Evolutionary conservation across 129 eudicot species (phyloP).

Genomic region (Saposhnikovia divaricata): DNA sequence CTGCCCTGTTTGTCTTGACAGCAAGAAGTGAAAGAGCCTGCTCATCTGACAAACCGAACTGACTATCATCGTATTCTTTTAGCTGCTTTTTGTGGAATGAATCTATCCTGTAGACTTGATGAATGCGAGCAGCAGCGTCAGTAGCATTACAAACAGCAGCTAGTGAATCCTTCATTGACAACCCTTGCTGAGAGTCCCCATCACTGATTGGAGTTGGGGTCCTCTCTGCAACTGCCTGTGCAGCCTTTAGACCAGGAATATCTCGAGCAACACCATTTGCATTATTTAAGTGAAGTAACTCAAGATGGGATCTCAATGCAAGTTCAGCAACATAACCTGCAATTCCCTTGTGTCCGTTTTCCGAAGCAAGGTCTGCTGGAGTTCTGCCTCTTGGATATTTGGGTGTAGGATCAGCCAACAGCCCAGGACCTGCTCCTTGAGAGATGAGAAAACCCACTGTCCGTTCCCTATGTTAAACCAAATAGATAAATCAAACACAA

Average conservation of each 20-base stretch:
- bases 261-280: slow-evolving; percentile 31
- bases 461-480: slow-evolving; percentile 48
- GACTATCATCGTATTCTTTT: slow-evolving; percentile 48
- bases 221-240: slow-evolving; percentile 60
- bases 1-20: slow-evolving; percentile 45
- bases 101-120: slow-evolving; percentile 82
- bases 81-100: slow-evolving; percentile 83
- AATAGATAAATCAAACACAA: background rate
- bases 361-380: slow-evolving; percentile 82
- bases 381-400: slow-evolving; percentile 67
- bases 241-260: slow-evolving; percentile 36
- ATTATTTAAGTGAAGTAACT: slow-evolving; percentile 50
- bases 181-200: slow-evolving; percentile 52
- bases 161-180: slow-evolving; percentile 72
- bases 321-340: slow-evolving; percentile 89
- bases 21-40: slow-evolving; percentile 72
- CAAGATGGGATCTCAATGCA: slow-evolving; percentile 65
- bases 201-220: slow-evolving; percentile 51
- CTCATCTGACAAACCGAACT: slow-evolving; percentile 62
- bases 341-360: slow-evolving; percentile 92
- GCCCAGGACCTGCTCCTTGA: slow-evolving; percentile 82
- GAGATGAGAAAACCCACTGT: slow-evolving; percentile 76
- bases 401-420: slow-evolving; percentile 81
- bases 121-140: slow-evolving; percentile 93
- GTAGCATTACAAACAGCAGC: slow-evolving; percentile 98